Evolutionary conservation across 2,329 filamentous ascomycete genomes (phyloP).

Genomic region (Aspergillus sp.): DNA sequence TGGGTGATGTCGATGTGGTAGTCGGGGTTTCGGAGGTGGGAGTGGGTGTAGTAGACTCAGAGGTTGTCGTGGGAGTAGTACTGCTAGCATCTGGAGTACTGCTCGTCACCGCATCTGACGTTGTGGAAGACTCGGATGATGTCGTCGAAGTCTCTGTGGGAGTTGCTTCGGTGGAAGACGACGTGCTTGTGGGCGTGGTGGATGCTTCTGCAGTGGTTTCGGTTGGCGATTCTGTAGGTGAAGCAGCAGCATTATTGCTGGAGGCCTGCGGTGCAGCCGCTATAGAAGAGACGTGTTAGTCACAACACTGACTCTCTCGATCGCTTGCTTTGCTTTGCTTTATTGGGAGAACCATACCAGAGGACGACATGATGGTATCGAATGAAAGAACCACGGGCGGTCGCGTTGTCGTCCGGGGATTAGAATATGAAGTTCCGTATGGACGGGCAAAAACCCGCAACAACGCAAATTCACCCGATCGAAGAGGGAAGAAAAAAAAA

Average conservation of each 20-base stretch:
- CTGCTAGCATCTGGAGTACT: slow-evolving; percentile 7
- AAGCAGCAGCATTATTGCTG: slow-evolving; percentile 7
- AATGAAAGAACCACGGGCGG: neutral
- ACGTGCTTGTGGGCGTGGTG: slow-evolving; percentile 1
- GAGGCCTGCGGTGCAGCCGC: slow-evolving; percentile 4
- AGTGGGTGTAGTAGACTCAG: neutral
- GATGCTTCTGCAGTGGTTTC: slow-evolving; percentile 4
- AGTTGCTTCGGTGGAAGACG: neutral
- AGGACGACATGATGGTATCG: neutral
- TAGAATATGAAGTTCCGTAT: neutral
- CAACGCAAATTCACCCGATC: neutral
- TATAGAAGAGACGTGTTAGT: neutral
- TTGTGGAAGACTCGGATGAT: neutral
- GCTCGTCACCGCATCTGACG: neutral
- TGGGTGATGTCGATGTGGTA: slow-evolving; percentile 13
- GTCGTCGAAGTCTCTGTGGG: slow-evolving; percentile 6
- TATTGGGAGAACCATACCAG: neutral
- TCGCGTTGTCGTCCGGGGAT: neutral
- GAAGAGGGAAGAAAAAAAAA: neutral
- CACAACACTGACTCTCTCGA: neutral
- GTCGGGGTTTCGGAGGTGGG: slow-evolving; percentile 4
- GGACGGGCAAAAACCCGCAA: neutral
- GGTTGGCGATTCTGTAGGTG: neutral
- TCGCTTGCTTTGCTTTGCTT: too few species aligned
- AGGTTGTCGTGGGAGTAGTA: slow-evolving; percentile 4